Evolutionary conservation across 768 basidiomycete species (phyloP).

Genomic region (Sarcodon sp.): DNA sequence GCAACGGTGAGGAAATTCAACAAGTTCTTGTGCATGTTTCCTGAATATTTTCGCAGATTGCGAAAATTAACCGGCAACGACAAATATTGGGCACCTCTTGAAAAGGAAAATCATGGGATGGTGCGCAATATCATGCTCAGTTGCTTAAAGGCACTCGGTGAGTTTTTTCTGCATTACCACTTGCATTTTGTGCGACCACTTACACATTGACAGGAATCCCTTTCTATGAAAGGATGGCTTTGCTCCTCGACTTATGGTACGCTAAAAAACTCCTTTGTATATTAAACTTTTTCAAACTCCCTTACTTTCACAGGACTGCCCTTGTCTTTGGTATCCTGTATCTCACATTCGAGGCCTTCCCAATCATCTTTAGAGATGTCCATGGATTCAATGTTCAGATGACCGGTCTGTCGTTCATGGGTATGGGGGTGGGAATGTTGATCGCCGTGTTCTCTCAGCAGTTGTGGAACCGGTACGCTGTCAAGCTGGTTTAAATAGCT

Average conservation of each 20-base stretch:
- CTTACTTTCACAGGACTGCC: conserved; percentile 18
- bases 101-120: conserved; percentile 33
- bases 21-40: background rate
- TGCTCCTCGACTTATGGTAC: conserved; percentile 60
- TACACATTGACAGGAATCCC: conserved; percentile 34
- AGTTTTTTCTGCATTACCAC: conserved; percentile 12
- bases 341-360: conserved; percentile 43
- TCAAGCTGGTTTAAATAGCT: background rate
- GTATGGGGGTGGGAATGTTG: conserved; percentile 36
- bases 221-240: conserved; percentile 60
- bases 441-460: conserved; percentile 23
- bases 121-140: conserved; percentile 36
- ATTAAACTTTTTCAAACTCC: background rate
- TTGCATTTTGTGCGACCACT: background rate
- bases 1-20: conserved; percentile 20
- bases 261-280: conserved; percentile 7
- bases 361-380: conserved; percentile 33
- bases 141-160: conserved; percentile 63
- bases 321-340: conserved; percentile 31
- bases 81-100: conserved; percentile 46
- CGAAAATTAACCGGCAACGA: conserved; percentile 42
- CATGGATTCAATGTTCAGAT: conserved; percentile 42
- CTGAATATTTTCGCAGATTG: conserved; percentile 20
- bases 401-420: conserved; percentile 35
- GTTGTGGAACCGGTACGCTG: conserved; percentile 28